Base-by-base conservation (phyloP, 2,329 filamentous ascomycete genomes). In the Ceratocystis alfenasii region DNA sequence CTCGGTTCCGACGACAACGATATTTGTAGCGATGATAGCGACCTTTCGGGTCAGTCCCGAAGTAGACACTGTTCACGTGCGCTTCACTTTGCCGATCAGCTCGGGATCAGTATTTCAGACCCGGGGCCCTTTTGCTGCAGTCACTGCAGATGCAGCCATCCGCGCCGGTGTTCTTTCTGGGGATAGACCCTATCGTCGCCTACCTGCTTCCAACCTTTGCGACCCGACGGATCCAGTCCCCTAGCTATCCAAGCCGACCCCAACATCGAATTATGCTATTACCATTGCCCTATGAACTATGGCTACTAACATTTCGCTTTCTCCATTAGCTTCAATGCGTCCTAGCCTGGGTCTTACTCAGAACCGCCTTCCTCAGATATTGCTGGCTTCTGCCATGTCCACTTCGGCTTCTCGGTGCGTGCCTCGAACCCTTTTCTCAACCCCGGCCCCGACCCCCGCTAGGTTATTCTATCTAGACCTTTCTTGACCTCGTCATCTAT, bases 401-500 rank as follows among this genome's bases (percentile, higher is more conserved):
- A 77, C 75, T 57, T 73, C 75, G n/a, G 78, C 82, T 71, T 72
- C 73, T 64, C 80, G 80, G 81, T 83, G 76, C 69, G 74, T 67
- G 12, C 28, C 55, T 41, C 36, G 12, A 41, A 41, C 36, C 36
- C 3, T 41, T 12, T 12, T 41, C 36, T 41, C 7, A 22, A 20
- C 17, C n/a, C 53, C 17, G 48, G 22, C 28, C 15, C 53, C 17
- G 28, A 36, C 6, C 28, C 55, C 55, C 7, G n/a, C 28, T 15
- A 41, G 20, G 5, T 5, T 55, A 30, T 12, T 7, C n/a, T 1
- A n/a, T 30, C 45, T 33, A 10, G 10, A 53, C 44, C n/a, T 17
- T 20, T 17, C 7, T 20, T 15, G 15, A 7, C 17, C 25, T 45
- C 22, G n/a, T 20, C n/a, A 4, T 20, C 7, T 10, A 20, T 3